A percentile compares a stretch with the other conserved stretches of the same genome.
Evolutionary conservation across 2,329 filamentous ascomycete species (phyloP).

Genomic region (Fusarium virguliforme): DNA sequence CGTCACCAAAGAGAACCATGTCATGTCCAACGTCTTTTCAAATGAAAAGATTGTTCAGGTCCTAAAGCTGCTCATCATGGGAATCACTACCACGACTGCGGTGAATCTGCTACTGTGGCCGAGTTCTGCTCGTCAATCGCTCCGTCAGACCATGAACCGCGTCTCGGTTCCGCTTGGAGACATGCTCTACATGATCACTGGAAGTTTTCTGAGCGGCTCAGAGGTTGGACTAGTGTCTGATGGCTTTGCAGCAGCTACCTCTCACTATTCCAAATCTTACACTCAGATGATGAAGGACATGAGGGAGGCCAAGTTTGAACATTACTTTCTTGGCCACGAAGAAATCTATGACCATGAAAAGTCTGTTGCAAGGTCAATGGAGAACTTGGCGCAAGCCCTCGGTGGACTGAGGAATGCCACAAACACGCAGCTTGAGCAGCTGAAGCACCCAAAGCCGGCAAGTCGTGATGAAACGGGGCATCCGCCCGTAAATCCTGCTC

Average conservation of each 20-base stretch:
- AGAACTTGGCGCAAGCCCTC: slow-evolving; percentile 88
- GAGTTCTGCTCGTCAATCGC: slow-evolving; percentile 79
- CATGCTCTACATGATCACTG: slow-evolving; percentile 85
- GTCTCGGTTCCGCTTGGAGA: slow-evolving; percentile 83
- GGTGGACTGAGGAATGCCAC: slow-evolving; percentile 92
- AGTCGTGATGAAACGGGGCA: fast-evolving
- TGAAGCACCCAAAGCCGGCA: slow-evolving; percentile 62
- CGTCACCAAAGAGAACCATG: slow-evolving; percentile 89
- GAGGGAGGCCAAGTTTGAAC: slow-evolving; percentile 89
- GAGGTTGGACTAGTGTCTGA: slow-evolving; percentile 81
- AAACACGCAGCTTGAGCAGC: slow-evolving; percentile 87
- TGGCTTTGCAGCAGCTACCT: slow-evolving; percentile 74
- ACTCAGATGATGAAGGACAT: slow-evolving; percentile 82
- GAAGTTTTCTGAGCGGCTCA: slow-evolving; percentile 85
- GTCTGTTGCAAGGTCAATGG: slow-evolving; percentile 85
- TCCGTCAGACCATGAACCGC: slow-evolving; percentile 80
- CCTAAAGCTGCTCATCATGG: slow-evolving; percentile 85
- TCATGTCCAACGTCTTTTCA: slow-evolving; percentile 87
- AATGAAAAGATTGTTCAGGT: slow-evolving; percentile 86
- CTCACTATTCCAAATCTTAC: slow-evolving; percentile 77
- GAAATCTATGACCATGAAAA: slow-evolving; percentile 84
- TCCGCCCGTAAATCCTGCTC: neutral
- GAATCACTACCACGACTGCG: slow-evolving; percentile 77
- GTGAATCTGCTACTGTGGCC: slow-evolving; percentile 86
- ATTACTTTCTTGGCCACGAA: slow-evolving; percentile 86